Base-by-base conservation (phyloP, 176 grass and related monocot genomes). In the Themeda triandra region DNA sequence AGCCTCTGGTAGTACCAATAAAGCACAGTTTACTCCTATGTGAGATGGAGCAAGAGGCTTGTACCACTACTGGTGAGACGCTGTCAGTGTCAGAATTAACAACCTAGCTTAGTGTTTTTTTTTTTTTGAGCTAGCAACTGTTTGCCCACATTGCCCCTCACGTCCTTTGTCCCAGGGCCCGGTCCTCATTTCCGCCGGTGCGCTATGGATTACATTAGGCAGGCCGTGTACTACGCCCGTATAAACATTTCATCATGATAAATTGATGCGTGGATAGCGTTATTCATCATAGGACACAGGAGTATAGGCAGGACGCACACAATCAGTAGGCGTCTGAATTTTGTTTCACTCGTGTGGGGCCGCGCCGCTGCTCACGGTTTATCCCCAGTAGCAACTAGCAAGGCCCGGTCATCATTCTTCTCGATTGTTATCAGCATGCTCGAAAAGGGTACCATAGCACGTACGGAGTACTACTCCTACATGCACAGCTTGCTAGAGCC, bases 321-420 rank as follows among this genome's bases (percentile, higher is more conserved):
- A 59, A 81, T 69, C 40, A 81, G 46, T 62, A 64, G 29, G 29
- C 77, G 59, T 18, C 39, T 13, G 21, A 10, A 74, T 81, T 49
- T 63, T 71, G 58, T 32, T 42, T 42, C 65, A 7, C 19, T n/a
- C 32, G 6, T 41, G 31, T 25, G 44, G 78, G 30, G 31, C 51
- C 49, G 18, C 3, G 33, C 33, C 33, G 33, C 35, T 6, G 14
- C 14, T 37, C 63, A 30, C 58, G 19, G 66, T 58, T 41, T 45
- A 0, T 28, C 24, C 44, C 24, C 41, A 79, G 42, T n/a, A 23
- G 33, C 14, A 27, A 41, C 10, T 10, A 0, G 27, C 28, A 8
- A 59, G 37, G 4, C 15, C 8, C 2, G 13, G 77, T 6, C 59
- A 80, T 85, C 82, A 81, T 89, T 69, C 70, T 62, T 53, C 63